Conservation (phyloP, 2,329 filamentous ascomycete species). For the Beauveria australis region DNA sequence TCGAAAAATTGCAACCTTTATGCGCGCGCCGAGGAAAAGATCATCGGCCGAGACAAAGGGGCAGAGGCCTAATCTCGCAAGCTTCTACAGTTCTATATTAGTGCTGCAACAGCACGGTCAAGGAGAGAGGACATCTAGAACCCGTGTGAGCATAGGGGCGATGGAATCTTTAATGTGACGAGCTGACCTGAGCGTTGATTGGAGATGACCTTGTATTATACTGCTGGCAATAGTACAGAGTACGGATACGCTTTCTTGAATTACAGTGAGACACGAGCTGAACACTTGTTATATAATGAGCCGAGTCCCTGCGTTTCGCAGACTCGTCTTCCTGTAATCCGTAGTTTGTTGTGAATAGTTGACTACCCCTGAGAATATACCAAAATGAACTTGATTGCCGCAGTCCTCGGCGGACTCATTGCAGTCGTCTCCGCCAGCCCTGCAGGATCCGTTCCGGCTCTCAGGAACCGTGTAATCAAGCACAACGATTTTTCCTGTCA, state of each 20-base stretch:
- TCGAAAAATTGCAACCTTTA: too few relatives aligned
- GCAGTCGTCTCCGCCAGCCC: background rate
- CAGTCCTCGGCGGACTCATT: background rate
- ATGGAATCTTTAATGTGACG: background rate
- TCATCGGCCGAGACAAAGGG: too few relatives aligned
- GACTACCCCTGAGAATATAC: too few relatives aligned
- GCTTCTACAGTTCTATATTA: background rate
- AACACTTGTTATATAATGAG: background rate
- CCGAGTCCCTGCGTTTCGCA: background rate
- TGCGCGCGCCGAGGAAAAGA: too few relatives aligned
- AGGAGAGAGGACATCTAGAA: too few relatives aligned
- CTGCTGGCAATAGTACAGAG: too few relatives aligned
- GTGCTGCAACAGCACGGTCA: too few relatives aligned
- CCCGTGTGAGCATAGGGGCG: too few relatives aligned
- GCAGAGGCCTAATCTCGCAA: background rate
- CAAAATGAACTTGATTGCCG: background rate
- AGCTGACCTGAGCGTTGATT: background rate
- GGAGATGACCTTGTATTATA: too few relatives aligned
- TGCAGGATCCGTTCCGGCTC: background rate
- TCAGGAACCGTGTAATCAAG: background rate
- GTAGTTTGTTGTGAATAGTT: too few relatives aligned
- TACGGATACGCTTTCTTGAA: too few relatives aligned
- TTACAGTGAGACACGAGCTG: background rate
- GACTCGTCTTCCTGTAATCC: too few relatives aligned
- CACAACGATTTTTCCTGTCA: constrained; percentile 16